Conservation (phyloP, 1,139 yeast genomes). For the Pichia sp. region DNA sequence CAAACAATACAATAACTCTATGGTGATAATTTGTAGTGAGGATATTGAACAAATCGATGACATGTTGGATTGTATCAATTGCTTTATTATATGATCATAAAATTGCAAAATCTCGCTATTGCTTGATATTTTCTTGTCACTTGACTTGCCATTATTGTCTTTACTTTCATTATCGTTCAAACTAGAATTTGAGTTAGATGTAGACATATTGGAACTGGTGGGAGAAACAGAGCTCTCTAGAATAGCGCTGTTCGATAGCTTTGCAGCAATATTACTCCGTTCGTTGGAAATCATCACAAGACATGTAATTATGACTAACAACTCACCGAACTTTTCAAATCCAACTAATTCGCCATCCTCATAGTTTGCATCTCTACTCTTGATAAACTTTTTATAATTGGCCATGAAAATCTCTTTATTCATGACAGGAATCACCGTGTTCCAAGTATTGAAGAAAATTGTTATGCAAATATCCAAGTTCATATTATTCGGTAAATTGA, state of each 20-base stretch:
- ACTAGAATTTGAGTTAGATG: neutral
- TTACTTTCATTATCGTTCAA: neutral
- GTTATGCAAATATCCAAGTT: constrained; percentile 56
- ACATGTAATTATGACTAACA: constrained; percentile 52
- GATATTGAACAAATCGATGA: constrained; percentile 61
- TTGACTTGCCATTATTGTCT: neutral
- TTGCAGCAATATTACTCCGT: constrained; percentile 25
- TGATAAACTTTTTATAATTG: constrained; percentile 45
- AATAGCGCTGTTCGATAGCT: constrained; percentile 1
- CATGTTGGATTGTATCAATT: constrained; percentile 48
- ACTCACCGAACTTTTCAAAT: constrained; percentile 57
- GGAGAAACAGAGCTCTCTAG: neutral
- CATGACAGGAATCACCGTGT: constrained; percentile 61
- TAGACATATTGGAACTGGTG: neutral
- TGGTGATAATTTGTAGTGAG: constrained; percentile 63
- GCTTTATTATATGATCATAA: constrained; percentile 34
- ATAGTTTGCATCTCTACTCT: constrained; percentile 33
- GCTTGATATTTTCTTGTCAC: constrained; percentile 13
- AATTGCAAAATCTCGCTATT: constrained; percentile 31
- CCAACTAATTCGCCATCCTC: constrained; percentile 40
- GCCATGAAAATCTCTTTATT: constrained; percentile 61
- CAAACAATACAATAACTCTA: constrained; percentile 68
- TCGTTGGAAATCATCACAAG: constrained; percentile 49
- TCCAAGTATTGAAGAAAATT: constrained; percentile 76
- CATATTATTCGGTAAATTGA: constrained; percentile 52